Conservation (phyloP, 805 yeast species). For the Monosporozyma servazzii region DNA sequence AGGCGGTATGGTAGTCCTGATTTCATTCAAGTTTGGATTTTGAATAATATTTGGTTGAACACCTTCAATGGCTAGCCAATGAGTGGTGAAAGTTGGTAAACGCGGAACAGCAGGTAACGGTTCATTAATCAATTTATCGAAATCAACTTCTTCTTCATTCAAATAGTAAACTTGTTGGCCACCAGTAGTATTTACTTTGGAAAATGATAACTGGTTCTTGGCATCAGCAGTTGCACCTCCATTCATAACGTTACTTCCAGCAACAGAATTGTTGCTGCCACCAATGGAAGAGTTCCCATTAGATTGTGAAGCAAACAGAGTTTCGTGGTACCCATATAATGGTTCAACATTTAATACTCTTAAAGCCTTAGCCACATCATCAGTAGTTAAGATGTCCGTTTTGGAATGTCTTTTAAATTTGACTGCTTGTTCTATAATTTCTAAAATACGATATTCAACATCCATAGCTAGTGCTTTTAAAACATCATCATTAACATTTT, state of each 20-base stretch:
- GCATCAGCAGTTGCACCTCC: conserved; percentile 23
- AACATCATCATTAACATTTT: conserved; percentile 77
- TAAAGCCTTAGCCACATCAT: conserved; percentile 75
- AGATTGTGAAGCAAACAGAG: not conserved
- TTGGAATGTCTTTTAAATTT: conserved; percentile 94
- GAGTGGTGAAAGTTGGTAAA: conserved; percentile 84
- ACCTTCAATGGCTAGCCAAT: conserved; percentile 97
- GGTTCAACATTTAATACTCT: conserved; percentile 88
- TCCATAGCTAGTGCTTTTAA: conserved; percentile 96
- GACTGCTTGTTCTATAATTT: conserved; percentile 88
- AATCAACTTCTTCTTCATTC: conserved; percentile 88
- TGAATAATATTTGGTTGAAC: conserved; percentile 97
- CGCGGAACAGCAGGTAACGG: conserved; percentile 95
- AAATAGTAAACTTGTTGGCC: conserved; percentile 91
- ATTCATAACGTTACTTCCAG: not conserved
- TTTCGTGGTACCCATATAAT: conserved; percentile 67
- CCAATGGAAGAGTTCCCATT: not conserved
- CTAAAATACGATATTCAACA: conserved; percentile 95
- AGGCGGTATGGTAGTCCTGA: conserved; percentile 62
- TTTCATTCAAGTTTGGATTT: conserved; percentile 75
- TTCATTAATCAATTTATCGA: conserved; percentile 85
- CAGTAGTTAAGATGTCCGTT: conserved; percentile 68
- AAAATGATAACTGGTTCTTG: conserved; percentile 59
- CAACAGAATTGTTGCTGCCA: not conserved
- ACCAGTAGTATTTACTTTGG: conserved; percentile 80